phyloP scores from a whole-genome alignment of 2,329 filamentous ascomycete species.

The Trichoderma sp. region DNA sequence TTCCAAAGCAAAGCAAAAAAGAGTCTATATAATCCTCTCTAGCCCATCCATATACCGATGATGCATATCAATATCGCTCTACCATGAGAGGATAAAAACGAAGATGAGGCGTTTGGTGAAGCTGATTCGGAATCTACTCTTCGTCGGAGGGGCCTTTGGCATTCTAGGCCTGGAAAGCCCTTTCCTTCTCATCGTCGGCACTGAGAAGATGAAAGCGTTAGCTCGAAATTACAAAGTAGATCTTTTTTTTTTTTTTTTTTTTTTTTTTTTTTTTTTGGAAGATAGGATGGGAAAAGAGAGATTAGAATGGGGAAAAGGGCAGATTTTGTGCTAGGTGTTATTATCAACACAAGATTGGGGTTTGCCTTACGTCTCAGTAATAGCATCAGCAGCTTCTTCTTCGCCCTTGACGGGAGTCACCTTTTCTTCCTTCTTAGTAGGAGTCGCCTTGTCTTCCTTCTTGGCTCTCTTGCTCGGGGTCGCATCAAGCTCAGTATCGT shows the following conservation, averaged over 20 bases:
- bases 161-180: neutral
- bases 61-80: neutral
- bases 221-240: neutral
- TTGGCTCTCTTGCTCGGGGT: constrained; percentile 38
- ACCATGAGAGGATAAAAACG: neutral
- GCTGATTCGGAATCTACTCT: neutral
- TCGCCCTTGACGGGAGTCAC: constrained; percentile 29
- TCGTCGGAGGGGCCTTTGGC: neutral
- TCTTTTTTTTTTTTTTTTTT: neutral
- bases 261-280: neutral
- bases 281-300: neutral
- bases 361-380: neutral
- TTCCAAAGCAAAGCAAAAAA: neutral
- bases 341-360: neutral
- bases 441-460: constrained; percentile 30
- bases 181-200: neutral
- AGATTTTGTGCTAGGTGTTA: neutral
- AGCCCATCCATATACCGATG: too few species aligned
- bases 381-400: neutral
- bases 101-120: neutral
- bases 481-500: constrained; percentile 27
- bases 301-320: neutral
- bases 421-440: constrained; percentile 29
- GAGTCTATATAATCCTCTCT: neutral
- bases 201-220: neutral